A percentile compares a stretch with the other conserved stretches of the same genome.
These are phyloP conservation scores for Cladochytrium replicatum DNA, from an alignment of 192 early-diverging fungal genomes.

Conservation along the genomic window DNA sequence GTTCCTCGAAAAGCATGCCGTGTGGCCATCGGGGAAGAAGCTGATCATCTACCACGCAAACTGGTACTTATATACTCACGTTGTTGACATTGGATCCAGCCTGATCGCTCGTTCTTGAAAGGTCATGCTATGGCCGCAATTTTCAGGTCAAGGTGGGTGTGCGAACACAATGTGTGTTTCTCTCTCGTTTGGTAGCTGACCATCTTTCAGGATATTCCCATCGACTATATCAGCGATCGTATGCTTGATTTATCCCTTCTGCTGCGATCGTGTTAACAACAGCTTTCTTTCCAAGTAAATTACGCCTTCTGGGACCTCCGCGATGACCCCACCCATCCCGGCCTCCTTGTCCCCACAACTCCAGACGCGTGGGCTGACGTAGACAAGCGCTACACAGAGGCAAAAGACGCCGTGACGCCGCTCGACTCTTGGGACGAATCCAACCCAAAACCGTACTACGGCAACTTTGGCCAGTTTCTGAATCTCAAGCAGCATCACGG, in stretches of 20 bases:
- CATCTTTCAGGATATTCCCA: conserved; percentile 40
- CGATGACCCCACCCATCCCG: conserved; percentile 6
- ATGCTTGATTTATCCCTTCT: background rate
- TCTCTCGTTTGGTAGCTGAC: no score
- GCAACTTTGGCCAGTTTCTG: conserved; percentile 41
- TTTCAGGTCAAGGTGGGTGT: conserved; percentile 47
- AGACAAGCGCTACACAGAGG: conserved; percentile 32
- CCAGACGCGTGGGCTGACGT: conserved; percentile 39
- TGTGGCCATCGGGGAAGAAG: conserved; percentile 27
- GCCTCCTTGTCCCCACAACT: conserved; percentile 19
- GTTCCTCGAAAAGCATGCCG: no score
- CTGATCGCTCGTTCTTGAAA: background rate
- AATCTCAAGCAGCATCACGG: conserved; percentile 30
- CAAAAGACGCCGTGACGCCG: conserved; percentile 1
- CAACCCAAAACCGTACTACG: no score
- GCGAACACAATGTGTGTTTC: no score
- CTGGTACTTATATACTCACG: conserved; percentile 24
- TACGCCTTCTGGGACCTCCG: conserved; percentile 41
- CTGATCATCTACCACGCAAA: conserved; percentile 41
- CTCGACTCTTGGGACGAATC: background rate
- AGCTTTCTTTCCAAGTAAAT: conserved; percentile 18
- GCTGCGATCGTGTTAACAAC: background rate
- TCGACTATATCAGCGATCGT: conserved; percentile 31
- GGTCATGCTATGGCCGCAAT: conserved; percentile 32
- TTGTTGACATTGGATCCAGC: background rate